A percentile compares a stretch with the other conserved stretches of the same genome.
Conservation (phyloP, 306 rosid genomes). For the Rosa multiflora region DNA sequence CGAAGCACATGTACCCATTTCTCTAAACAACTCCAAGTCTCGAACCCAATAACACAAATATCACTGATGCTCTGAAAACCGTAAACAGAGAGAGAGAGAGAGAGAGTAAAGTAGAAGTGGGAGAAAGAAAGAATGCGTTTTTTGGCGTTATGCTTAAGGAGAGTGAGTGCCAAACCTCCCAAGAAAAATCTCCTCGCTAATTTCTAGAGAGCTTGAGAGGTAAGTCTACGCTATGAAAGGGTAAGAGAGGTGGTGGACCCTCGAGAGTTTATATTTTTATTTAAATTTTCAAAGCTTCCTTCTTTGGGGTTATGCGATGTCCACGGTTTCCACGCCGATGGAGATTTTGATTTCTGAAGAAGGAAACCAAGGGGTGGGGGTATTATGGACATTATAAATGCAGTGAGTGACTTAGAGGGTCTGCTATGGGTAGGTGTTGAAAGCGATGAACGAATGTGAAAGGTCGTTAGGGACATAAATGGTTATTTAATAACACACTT, state of each 20-base stretch:
- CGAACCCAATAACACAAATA: slow-evolving; percentile 20
- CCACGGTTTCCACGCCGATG: background rate
- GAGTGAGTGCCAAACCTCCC: slow-evolving; percentile 16
- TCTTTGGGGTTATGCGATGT: background rate
- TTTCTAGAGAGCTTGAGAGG: slow-evolving; percentile 39
- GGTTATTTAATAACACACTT: background rate
- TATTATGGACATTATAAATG: background rate
- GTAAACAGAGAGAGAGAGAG: slow-evolving; percentile 31
- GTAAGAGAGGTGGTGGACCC: background rate
- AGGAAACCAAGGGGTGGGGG: background rate
- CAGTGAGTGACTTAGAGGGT: background rate
- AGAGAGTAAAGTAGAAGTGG: slow-evolving; percentile 27
- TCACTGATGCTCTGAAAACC: slow-evolving; percentile 24
- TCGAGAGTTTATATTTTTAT: background rate
- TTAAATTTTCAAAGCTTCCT: background rate
- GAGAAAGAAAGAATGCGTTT: slow-evolving; percentile 22
- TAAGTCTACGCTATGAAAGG: slow-evolving; percentile 21
- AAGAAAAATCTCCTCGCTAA: background rate
- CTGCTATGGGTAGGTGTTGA: background rate
- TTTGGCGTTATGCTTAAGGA: slow-evolving; percentile 55
- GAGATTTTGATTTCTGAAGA: background rate
- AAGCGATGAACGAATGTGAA: background rate
- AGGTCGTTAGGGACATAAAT: background rate
- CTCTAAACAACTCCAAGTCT: slow-evolving; percentile 13
- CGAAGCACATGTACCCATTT: slow-evolving; percentile 79